A percentile compares a stretch with the other conserved stretches of the same genome.
Evolutionary conservation across 805 yeast genomes (phyloP).

Genomic region (Myxozyma mucilagina): DNA sequence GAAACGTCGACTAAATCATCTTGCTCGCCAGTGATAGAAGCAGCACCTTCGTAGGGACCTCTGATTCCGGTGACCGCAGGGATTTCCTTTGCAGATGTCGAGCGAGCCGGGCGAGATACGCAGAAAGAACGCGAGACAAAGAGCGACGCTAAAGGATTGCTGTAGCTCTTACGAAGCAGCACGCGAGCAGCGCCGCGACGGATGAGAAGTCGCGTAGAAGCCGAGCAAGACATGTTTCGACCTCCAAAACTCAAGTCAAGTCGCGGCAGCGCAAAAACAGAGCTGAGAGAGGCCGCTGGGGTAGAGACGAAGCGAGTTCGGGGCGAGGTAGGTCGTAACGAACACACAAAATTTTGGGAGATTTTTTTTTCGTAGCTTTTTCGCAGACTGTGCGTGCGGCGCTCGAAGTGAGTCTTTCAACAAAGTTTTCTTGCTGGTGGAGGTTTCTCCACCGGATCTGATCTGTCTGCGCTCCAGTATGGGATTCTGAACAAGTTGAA

Average conservation of each 20-base stretch:
- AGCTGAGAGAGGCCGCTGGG: neutral
- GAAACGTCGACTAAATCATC: constrained; percentile 68
- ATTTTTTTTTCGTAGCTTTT: neutral
- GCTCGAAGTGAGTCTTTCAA: constrained; percentile 7
- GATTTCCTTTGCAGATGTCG: constrained; percentile 5
- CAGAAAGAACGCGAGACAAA: neutral
- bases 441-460: neutral
- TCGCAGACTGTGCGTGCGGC: constrained; percentile 4
- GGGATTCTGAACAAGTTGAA: too few species aligned
- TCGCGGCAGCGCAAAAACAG: neutral
- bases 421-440: constrained; percentile 6
- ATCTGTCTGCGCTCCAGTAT: too few species aligned
- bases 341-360: neutral
- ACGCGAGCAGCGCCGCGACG: constrained; percentile 1
- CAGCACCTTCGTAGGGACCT: constrained; percentile 29
- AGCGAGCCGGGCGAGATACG: neutral
- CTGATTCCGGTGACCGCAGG: constrained; percentile 14
- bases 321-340: neutral
- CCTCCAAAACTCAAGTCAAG: neutral
- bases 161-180: neutral
- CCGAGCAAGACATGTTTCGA: constrained; percentile 3
- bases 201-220: constrained; percentile 6
- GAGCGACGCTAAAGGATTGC: neutral
- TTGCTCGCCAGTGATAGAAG: constrained; percentile 17
- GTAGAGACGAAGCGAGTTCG: neutral